Percentiles rank a stretch among this genome's conserved stretches.
Conservation (phyloP, 1,139 yeast species). For the Pichia sp. region DNA sequence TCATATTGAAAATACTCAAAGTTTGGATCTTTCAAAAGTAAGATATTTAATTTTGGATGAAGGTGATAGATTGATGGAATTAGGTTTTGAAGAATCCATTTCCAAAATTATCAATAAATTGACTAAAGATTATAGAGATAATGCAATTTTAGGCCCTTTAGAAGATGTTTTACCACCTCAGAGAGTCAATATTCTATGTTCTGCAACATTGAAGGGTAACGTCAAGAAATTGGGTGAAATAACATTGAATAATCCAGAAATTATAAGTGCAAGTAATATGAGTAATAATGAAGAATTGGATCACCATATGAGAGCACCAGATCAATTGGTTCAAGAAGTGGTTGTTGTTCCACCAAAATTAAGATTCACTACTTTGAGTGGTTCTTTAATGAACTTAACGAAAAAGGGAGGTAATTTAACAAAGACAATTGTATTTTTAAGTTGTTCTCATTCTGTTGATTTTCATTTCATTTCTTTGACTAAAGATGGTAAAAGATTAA, state of each 20-base stretch:
- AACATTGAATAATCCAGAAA: conserved; percentile 33
- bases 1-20: conserved; percentile 81
- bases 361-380: conserved; percentile 73
- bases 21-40: conserved; percentile 61
- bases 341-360: conserved; percentile 86
- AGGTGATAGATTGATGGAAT: conserved; percentile 90
- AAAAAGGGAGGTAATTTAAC: conserved; percentile 18
- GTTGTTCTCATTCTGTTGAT: conserved; percentile 93
- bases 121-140: conserved; percentile 35
- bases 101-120: conserved; percentile 61
- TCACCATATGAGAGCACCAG: conserved; percentile 60
- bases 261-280: conserved; percentile 33
- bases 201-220: conserved; percentile 84
- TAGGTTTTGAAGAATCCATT: conserved; percentile 92
- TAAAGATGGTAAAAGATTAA: conserved; percentile 36
- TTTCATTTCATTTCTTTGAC: conserved; percentile 78
- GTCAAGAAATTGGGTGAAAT: conserved; percentile 77
- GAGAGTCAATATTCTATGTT: conserved; percentile 77
- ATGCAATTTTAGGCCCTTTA: conserved; percentile 27
- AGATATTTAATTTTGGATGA: conserved; percentile 87
- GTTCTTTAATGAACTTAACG: conserved; percentile 46
- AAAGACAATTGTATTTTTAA: conserved; percentile 76
- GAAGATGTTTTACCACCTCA: conserved; percentile 57
- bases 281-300: conserved; percentile 21
- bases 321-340: conserved; percentile 73